Evolutionary conservation across 2,329 filamentous ascomycete genomes (phyloP).

Genomic region (Fusarium sp.): DNA sequence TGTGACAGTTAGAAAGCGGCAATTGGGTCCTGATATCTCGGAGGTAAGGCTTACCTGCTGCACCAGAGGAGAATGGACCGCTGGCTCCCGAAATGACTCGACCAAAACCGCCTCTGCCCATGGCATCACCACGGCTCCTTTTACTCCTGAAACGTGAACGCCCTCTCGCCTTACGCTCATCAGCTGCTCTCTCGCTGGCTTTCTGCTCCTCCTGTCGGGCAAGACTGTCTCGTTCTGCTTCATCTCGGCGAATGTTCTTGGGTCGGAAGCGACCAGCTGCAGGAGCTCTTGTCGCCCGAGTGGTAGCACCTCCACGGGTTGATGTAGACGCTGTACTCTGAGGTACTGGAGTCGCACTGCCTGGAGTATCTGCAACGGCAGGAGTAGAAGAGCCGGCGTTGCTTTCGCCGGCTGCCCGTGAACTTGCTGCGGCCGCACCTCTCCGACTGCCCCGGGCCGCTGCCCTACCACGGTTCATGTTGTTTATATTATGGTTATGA

Average conservation of each 20-base stretch:
- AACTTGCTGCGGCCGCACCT: constrained; percentile 43
- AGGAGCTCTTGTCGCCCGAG: constrained; percentile 50
- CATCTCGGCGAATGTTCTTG: constrained; percentile 60
- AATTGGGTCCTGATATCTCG: neutral
- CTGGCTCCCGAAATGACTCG: constrained; percentile 50
- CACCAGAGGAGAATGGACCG: constrained; percentile 52
- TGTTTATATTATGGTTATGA: neutral
- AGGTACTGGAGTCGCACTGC: constrained; percentile 22
- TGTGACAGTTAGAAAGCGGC: constrained; percentile 5
- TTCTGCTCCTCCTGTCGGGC: constrained; percentile 57
- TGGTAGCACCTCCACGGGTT: constrained; percentile 47
- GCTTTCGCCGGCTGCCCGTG: constrained; percentile 33
- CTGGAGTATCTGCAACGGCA: constrained; percentile 30
- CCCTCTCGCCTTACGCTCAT: constrained; percentile 51
- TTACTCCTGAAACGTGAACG: constrained; percentile 54
- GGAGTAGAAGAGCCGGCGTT: constrained; percentile 27
- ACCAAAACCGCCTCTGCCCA: constrained; percentile 54
- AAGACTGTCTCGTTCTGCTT: constrained; percentile 58
- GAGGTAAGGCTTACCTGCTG: constrained; percentile 38
- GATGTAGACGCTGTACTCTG: constrained; percentile 40
- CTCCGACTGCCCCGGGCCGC: constrained; percentile 47
- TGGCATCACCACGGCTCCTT: constrained; percentile 56
- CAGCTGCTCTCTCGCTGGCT: constrained; percentile 52
- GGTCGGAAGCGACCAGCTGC: constrained; percentile 56
- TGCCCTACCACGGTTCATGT: constrained; percentile 50